A percentile compares a stretch with the other conserved stretches of the same genome.
These are phyloP conservation scores for Diplodia sapinea DNA, from an alignment of 2,329 filamentous ascomycete genomes.

Conservation along the genomic window DNA sequence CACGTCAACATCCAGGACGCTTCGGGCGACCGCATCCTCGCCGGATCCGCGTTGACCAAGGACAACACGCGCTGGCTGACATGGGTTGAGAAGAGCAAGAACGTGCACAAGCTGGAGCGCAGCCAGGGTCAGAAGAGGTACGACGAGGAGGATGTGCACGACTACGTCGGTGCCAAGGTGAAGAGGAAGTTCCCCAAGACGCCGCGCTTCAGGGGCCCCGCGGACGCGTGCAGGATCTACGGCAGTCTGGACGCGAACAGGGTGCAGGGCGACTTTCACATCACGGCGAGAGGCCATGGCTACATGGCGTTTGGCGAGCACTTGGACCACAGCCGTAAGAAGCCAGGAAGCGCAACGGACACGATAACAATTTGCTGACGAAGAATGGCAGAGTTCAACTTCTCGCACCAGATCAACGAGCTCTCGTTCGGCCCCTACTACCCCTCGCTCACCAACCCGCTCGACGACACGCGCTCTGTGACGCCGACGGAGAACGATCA, in stretches of 20 bases:
- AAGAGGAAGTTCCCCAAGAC: conserved; percentile 75
- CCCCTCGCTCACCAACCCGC: conserved; percentile 88
- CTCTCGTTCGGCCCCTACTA: conserved; percentile 98
- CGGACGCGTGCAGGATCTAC: conserved; percentile 85
- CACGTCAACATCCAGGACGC: conserved; percentile 98
- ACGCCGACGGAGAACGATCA: conserved; percentile 62
- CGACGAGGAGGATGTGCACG: conserved; percentile 83
- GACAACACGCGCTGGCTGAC: conserved; percentile 81
- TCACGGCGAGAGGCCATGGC: conserved; percentile 94
- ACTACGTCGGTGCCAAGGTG: conserved; percentile 78
- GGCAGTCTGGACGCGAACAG: conserved; percentile 92
- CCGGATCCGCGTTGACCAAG: conserved; percentile 72
- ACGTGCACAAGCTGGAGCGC: conserved; percentile 56
- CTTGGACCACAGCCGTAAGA: conserved; percentile 78
- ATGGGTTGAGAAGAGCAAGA: conserved; percentile 76
- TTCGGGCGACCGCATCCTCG: conserved; percentile 87
- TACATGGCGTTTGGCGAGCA: conserved; percentile 82
- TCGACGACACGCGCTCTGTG: conserved; percentile 84
- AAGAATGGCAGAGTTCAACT: conserved; percentile 77
- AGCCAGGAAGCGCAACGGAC: not conserved
- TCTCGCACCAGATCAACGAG: conserved; percentile 94
- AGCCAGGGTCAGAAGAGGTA: conserved; percentile 53
- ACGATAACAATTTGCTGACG: not conserved
- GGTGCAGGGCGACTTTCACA: conserved; percentile 97
- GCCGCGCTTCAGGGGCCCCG: conserved; percentile 64